phyloP scores from a whole-genome alignment of 441 rosid species.

The Viola pubescens region DNA sequence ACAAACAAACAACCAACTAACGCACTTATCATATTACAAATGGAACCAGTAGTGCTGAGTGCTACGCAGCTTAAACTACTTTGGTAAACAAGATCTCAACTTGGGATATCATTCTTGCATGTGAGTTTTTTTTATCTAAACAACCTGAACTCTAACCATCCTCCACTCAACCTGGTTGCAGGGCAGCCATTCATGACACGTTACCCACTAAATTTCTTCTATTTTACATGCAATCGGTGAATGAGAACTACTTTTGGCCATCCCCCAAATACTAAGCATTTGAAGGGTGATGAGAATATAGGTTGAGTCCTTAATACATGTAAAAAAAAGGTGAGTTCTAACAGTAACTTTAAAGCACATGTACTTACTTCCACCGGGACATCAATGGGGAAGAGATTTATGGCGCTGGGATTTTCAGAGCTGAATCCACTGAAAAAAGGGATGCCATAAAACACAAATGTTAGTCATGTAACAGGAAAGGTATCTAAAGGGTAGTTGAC shows the following conservation, averaged over 20 bases:
- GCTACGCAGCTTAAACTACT: background rate
- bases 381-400: conserved; percentile 57
- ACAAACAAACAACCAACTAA: background rate
- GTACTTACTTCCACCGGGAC: conserved; percentile 48
- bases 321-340: background rate
- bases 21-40: background rate
- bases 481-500: background rate
- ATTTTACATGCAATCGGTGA: background rate
- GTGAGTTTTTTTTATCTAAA: background rate
- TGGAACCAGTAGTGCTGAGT: background rate
- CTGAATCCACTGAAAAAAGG: conserved; percentile 44
- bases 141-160: background rate
- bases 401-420: conserved; percentile 42
- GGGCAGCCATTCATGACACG: background rate
- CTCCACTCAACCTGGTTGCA: background rate
- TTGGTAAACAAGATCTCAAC: too few species aligned
- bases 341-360: background rate
- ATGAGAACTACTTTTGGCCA: background rate
- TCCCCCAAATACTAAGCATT: background rate
- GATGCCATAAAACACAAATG: conserved; percentile 13
- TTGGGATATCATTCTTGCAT: too few species aligned
- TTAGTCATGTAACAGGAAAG: conserved; percentile 5
- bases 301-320: background rate
- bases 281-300: background rate
- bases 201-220: background rate